Evolutionary conservation across 2,329 filamentous ascomycete genomes (phyloP), one percentile per base, ranked within the genome.

Genomic region (Phaeoacremonium minimum): DNA sequence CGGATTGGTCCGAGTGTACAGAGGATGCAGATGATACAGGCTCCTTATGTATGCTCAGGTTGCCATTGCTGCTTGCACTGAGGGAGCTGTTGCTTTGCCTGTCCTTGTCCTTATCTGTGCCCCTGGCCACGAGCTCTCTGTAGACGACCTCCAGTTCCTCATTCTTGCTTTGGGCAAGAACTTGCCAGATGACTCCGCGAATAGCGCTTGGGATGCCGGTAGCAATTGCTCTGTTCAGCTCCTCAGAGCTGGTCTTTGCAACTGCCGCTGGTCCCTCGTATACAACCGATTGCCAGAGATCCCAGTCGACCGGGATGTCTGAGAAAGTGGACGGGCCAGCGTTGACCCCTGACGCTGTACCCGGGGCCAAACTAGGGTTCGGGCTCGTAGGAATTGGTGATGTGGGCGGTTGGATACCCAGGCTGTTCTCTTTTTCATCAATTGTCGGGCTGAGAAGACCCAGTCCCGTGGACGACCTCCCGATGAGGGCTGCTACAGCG

Each of bases 151-250:
- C 93, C 14, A 98, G 67, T 30, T 94, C 88, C 42, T 91, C 85
- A 49, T 88, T 95, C 61, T 95, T 95, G 65, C 90, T 96, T 55
- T 95, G 88, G 4, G 93, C 89, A 43, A 98, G 68, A 7, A 97
- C 91, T 63, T 98, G 93, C 93, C 93, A 98, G 34, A 98, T 90
- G 3, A 98, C 93, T n/a, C 93, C 94, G 40, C 93, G 83, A 43
- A 98, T 95, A 4, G 90, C 91, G 47, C 84, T 89, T 2, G 93
- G 93, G 39, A 98, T 98, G 19, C 93, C 93, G 28, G 84, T 86
- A 33, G 91, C 87, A 49, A 98, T 96, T 15, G 93, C 90, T 46
- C 76, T 80, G 55, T 91, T 95, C 39, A 98, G 68, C 57, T 96
- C 90, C 51, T 94, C 87, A 1, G 91, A 75, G 53, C 89, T 95